These are phyloP conservation scores for Emmonsiellopsis sp. DNA, from an alignment of 2,329 filamentous ascomycete genomes.

Conservation along the genomic window DNA sequence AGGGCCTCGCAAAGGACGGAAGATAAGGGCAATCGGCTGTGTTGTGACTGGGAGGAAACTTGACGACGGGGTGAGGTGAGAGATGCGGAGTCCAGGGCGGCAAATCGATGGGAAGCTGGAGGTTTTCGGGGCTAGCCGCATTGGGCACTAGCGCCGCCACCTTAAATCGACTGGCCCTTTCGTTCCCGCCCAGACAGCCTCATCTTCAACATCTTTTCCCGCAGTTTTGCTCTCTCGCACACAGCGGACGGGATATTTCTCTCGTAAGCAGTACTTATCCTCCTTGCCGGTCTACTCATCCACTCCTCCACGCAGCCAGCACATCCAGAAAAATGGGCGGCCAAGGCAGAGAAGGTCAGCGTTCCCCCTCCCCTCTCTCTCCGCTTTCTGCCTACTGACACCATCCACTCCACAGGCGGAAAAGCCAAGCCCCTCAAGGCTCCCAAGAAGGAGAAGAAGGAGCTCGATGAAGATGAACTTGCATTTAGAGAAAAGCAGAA, in stretches of 20 bases:
- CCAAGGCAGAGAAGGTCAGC: slow-evolving; percentile 55
- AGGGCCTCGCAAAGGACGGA: not conserved
- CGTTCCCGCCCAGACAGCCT: no score
- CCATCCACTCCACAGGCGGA: slow-evolving; percentile 48
- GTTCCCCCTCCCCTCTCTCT: not conserved
- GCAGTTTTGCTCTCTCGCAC: not conserved
- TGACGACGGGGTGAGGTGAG: not conserved
- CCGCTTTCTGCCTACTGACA: not conserved
- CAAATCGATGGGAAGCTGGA: not conserved
- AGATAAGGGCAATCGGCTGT: not conserved
- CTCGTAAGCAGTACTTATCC: not conserved
- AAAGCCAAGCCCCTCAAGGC: slow-evolving; percentile 81
- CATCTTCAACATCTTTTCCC: not conserved
- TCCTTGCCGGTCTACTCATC: not conserved
- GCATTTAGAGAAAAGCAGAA: slow-evolving; percentile 76
- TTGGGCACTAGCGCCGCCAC: not conserved
- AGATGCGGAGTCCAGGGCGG: not conserved
- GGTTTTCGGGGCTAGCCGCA: not conserved
- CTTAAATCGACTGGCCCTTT: no score
- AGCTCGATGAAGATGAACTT: slow-evolving; percentile 78
- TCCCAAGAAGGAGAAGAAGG: slow-evolving; percentile 74
- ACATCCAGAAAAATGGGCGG: slow-evolving; percentile 50
- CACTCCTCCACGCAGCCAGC: not conserved
- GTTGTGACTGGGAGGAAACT: not conserved
- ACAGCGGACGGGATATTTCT: not conserved